Evolutionary conservation across 805 yeast species (phyloP).

Genomic region (Cyberlindnera maritima): DNA sequence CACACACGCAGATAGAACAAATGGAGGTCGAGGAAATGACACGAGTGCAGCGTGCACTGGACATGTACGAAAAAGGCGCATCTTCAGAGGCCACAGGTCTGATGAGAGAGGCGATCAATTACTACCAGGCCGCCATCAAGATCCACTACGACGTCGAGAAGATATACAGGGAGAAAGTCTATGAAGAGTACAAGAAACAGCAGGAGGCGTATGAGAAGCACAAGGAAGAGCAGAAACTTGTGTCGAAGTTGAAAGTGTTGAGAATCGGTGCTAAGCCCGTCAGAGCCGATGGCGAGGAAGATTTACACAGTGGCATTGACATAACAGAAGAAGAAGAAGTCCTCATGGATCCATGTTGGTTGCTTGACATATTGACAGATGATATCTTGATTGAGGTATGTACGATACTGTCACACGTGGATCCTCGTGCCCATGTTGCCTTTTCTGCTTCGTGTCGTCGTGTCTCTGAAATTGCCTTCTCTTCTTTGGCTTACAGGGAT

Average conservation of each 20-base stretch:
- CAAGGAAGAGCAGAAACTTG: not conserved
- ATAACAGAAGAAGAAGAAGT: slow-evolving; percentile 15
- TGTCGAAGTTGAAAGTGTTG: not conserved
- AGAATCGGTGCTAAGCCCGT: not conserved
- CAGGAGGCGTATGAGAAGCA: slow-evolving; percentile 23
- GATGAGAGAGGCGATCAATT: slow-evolving; percentile 77
- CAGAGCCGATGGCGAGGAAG: no score
- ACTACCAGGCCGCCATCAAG: slow-evolving; percentile 68
- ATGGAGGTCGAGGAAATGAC: slow-evolving; percentile 9
- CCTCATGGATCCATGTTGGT: slow-evolving; percentile 35
- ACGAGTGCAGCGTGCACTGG: slow-evolving; percentile 45
- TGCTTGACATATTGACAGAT: slow-evolving; percentile 47
- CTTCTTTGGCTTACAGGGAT: slow-evolving; percentile 47
- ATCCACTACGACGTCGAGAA: slow-evolving; percentile 57
- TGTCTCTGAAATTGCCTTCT: slow-evolving; percentile 56
- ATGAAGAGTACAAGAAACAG: slow-evolving; percentile 36
- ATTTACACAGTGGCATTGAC: no score
- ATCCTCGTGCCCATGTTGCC: slow-evolving; percentile 65
- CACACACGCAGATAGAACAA: no score
- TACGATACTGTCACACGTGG: slow-evolving; percentile 41
- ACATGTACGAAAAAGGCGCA: slow-evolving; percentile 65
- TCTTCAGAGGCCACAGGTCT: slow-evolving; percentile 70
- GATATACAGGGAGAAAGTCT: slow-evolving; percentile 56
- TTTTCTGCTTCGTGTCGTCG: slow-evolving; percentile 58
- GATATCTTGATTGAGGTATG: slow-evolving; percentile 57